A percentile compares a stretch with the other conserved stretches of the same genome.
phyloP scores from a whole-genome alignment of 139 green algal genomes.

The Dunaliella primolecta region DNA sequence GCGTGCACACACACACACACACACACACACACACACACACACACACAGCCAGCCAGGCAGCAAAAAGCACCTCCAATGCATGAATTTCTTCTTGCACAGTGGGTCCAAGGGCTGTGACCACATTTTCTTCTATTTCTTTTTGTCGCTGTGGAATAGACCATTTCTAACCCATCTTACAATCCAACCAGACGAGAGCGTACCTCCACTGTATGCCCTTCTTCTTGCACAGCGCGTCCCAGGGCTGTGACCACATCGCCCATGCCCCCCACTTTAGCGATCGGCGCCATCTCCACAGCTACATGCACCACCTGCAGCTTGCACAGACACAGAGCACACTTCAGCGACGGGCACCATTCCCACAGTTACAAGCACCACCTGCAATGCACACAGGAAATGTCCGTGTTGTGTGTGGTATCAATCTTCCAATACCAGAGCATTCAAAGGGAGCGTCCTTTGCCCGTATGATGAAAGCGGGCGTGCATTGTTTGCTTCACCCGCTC shows the following conservation, averaged over 20 bases:
- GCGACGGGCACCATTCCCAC: slow-evolving; percentile 98
- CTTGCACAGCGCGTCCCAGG: slow-evolving; percentile 82
- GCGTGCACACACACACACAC: background rate
- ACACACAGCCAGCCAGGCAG: background rate
- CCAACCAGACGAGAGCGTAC: too few species aligned
- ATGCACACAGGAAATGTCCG: too few species aligned
- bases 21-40: background rate
- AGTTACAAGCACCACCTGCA: slow-evolving; percentile 84
- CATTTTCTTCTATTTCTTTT: too few species aligned
- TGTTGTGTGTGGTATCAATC: too few species aligned
- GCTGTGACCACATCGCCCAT: slow-evolving; percentile 93
- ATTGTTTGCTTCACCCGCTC: too few species aligned
- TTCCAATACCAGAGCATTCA: too few species aligned
- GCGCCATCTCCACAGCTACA: slow-evolving; percentile 96
- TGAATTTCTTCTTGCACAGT: slow-evolving; percentile 90
- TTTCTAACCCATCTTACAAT: too few species aligned
- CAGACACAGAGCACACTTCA: too few species aligned
- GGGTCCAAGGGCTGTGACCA: slow-evolving; percentile 86
- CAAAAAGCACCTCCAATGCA: slow-evolving; percentile 39
- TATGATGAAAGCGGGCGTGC: too few species aligned
- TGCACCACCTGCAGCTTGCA: slow-evolving; percentile 86
- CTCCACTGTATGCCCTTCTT: slow-evolving; percentile 78
- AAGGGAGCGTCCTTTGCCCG: too few species aligned
- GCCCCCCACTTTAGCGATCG: slow-evolving; percentile 96
- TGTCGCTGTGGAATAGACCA: too few species aligned